Evolutionary conservation across 225 moss, liverwort and hornwort genomes (phyloP).

Genomic region (Polytrichum formosum): DNA sequence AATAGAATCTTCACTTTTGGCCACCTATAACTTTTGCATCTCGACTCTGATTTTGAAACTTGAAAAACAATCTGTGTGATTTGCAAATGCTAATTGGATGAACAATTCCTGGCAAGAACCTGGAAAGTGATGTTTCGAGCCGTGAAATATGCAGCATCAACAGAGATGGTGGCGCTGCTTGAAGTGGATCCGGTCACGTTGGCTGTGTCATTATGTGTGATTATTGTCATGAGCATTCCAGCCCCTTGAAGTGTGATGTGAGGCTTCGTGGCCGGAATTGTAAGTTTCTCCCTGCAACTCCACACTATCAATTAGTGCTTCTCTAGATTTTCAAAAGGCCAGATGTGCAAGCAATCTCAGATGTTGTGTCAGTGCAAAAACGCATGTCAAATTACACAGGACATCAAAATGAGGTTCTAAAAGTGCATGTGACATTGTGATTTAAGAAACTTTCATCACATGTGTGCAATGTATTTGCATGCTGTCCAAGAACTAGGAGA

Average conservation of each 20-base stretch:
- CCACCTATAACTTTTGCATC: too few relatives aligned
- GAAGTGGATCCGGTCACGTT: constrained; percentile 32
- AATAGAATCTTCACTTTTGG: too few relatives aligned
- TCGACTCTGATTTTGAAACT: too few relatives aligned
- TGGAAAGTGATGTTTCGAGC: constrained; percentile 46
- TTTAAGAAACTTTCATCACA: too few relatives aligned
- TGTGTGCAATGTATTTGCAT: not conserved
- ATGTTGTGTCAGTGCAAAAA: too few relatives aligned
- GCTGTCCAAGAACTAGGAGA: not conserved
- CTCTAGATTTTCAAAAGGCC: too few relatives aligned
- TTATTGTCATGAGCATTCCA: constrained; percentile 38
- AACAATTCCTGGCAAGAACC: constrained; percentile 11
- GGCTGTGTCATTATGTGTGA: constrained; percentile 38
- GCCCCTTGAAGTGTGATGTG: constrained; percentile 48
- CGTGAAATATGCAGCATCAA: constrained; percentile 37
- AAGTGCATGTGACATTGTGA: too few relatives aligned
- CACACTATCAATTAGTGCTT: not conserved
- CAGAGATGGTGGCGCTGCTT: constrained; percentile 35
- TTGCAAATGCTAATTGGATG: too few relatives aligned
- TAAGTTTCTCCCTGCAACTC: constrained; percentile 43
- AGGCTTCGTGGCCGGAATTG: constrained; percentile 43
- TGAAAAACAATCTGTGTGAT: too few relatives aligned
- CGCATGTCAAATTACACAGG: too few relatives aligned
- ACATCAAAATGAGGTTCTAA: too few relatives aligned
- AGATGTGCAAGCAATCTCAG: too few relatives aligned